Percentiles rank a stretch among this genome's conserved stretches.
Conservation (phyloP, 202 grass and related monocot species). For the Panicum hallii region DNA sequence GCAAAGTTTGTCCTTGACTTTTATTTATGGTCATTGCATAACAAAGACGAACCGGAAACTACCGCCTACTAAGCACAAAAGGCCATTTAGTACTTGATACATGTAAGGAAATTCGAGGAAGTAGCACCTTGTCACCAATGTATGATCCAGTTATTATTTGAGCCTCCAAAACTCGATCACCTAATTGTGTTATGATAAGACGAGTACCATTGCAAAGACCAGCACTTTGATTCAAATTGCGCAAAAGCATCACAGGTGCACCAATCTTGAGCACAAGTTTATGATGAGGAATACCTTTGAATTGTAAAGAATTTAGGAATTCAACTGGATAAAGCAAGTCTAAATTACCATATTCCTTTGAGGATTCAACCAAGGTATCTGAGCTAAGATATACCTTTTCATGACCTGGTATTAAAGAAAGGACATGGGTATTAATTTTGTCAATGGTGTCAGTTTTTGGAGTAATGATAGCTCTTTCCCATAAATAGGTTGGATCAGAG, state of each 20-base stretch:
- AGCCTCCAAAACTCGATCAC: neutral
- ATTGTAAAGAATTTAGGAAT: neutral
- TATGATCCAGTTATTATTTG: constrained; percentile 21
- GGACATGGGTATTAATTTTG: neutral
- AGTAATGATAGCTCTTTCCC: neutral
- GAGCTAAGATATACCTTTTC: constrained; percentile 25
- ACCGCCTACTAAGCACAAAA: neutral
- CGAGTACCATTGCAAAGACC: constrained; percentile 33
- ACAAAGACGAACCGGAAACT: neutral
- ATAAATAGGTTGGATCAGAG: neutral
- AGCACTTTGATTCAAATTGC: neutral
- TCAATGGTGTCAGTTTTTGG: constrained; percentile 17
- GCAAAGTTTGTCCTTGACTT: neutral
- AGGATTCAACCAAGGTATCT: neutral
- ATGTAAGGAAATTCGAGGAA: constrained; percentile 9
- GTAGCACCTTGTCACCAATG: neutral
- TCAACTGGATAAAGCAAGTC: neutral
- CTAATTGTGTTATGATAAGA: constrained; percentile 26
- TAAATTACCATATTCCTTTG: neutral
- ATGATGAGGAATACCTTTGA: neutral
- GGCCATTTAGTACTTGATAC: neutral
- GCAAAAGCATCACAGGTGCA: neutral
- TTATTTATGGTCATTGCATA: constrained; percentile 43
- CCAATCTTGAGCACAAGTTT: neutral
- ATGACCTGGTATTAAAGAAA: neutral